Percentiles rank a stretch among this genome's conserved stretches.
Evolutionary conservation across 768 basidiomycete genomes (phyloP).

Genomic region (Macrolepiota fuliginosa): DNA sequence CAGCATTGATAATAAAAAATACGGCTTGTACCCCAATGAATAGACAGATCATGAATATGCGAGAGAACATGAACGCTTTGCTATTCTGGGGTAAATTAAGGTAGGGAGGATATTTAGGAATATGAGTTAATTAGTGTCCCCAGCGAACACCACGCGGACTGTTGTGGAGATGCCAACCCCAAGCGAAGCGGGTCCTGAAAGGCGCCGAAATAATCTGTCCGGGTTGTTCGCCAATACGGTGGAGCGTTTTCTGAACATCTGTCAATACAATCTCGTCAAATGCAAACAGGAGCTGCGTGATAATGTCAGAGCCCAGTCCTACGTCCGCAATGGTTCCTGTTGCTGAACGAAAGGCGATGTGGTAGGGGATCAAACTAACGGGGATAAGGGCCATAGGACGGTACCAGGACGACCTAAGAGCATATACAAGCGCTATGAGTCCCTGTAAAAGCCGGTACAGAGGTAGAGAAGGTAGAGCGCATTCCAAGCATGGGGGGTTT

Average conservation of each 20-base stretch:
- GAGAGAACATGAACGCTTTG: constrained; percentile 5
- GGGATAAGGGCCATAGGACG: constrained; percentile 13
- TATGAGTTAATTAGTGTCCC: constrained; percentile 26
- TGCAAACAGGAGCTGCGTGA: constrained; percentile 22
- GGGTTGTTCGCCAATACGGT: constrained; percentile 16
- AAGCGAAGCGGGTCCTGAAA: constrained; percentile 21
- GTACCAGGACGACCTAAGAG: neutral
- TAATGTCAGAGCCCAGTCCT: constrained; percentile 21
- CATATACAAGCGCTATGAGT: neutral
- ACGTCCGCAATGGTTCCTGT: constrained; percentile 25
- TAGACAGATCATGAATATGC: neutral
- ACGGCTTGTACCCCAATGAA: neutral
- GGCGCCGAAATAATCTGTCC: constrained; percentile 16
- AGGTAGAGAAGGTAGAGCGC: constrained; percentile 2
- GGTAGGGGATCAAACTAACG: constrained; percentile 17
- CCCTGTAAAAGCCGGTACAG: neutral
- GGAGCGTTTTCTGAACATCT: constrained; percentile 18
- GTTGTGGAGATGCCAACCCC: constrained; percentile 28
- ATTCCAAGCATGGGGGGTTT: neutral
- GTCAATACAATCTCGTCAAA: constrained; percentile 27
- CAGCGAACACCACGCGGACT: constrained; percentile 35
- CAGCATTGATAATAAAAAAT: neutral
- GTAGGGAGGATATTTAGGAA: constrained; percentile 19
- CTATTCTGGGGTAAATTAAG: constrained; percentile 13
- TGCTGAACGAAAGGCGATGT: constrained; percentile 24